Base-by-base conservation (phyloP, 2,329 filamentous ascomycete genomes). In the Talaromyces sp. region DNA sequence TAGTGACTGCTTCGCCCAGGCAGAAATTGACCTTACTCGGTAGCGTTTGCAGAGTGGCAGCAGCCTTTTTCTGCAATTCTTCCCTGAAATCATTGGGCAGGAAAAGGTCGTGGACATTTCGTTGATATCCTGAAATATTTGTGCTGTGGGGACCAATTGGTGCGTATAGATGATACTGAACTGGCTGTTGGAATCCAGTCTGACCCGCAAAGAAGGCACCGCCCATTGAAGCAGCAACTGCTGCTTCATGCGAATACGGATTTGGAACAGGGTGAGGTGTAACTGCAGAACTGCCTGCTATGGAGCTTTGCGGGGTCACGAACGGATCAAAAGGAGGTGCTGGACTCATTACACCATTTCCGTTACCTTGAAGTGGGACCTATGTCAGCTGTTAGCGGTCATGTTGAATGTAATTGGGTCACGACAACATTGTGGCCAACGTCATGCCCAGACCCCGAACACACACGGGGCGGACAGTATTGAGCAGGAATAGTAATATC, bases 101-200 rank as follows among this genome's bases (percentile, higher is more conserved):
- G 77, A 99, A 99, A 69, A 98, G 91, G 73, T 98, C 93, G 73
- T 96, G 92, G 1, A 91, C 88, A 65, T 90, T 89, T 66, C 92
- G 88, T 75, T 99, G 94, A 73, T 96, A 97, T 2, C 90, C 88
- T 69, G 91, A 83, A 35, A 97, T 83, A 68, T 92, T 92, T 67
- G 94, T 90, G 66, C 88, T 87, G 74, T 93, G 87, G n/a, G 91
- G 88, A 6, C 92, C 92, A 64, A 93, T 85, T 0, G 93, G 93
- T 37, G 92, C 91, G 76, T 99, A 99, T 13, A 97, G 84, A 76
- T 99, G 95, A 75, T 97, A 96, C 81, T 94, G 91, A 6, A 88
- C 87, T 24, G 90, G 90, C 69, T 90, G 88, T 22, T 86, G 84
- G 72, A 86, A 88, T 62, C 82, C 81, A 64, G 82, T 79, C 67